These are phyloP conservation scores for Nigrospora oryzae DNA, from an alignment of 2,329 filamentous ascomycete genomes.

Conservation along the genomic window DNA sequence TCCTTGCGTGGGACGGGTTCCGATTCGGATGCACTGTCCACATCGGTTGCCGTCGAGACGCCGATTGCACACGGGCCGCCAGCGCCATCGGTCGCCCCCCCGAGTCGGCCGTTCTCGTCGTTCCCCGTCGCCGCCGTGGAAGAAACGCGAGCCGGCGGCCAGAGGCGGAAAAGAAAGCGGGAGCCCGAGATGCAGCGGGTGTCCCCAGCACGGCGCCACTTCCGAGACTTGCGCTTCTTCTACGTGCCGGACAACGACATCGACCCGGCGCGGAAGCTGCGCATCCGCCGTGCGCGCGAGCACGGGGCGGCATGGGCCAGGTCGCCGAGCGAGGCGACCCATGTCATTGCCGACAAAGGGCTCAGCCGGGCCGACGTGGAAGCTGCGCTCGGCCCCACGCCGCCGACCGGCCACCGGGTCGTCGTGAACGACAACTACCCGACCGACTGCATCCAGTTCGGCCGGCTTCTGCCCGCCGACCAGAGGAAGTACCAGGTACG, in stretches of 20 bases:
- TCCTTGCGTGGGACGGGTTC: too few species aligned
- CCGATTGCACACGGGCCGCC: too few species aligned
- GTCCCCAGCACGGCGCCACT: conserved; percentile 47
- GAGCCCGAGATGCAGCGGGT: conserved; percentile 30
- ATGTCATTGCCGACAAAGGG: conserved; percentile 69
- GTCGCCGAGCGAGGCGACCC: conserved; percentile 54
- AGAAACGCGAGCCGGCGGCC: conserved; percentile 11
- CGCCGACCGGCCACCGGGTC: conserved; percentile 18
- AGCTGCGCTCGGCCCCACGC: conserved; percentile 35
- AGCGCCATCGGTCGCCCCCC: too few species aligned
- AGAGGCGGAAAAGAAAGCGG: conserved; percentile 37
- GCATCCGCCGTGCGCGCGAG: conserved; percentile 67
- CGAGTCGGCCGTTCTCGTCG: too few species aligned
- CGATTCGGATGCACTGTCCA: too few species aligned
- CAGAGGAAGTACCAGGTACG: conserved; percentile 51
- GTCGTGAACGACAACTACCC: conserved; percentile 64
- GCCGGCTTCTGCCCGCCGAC: conserved; percentile 46
- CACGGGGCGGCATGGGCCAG: conserved; percentile 67
- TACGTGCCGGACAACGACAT: conserved; percentile 79
- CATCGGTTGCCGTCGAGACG: too few species aligned
- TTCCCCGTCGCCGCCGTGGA: conserved; percentile 1
- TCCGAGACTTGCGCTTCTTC: conserved; percentile 55
- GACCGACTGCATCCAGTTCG: conserved; percentile 57
- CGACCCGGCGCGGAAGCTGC: conserved; percentile 54
- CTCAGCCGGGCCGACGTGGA: conserved; percentile 58